Conservation (phyloP, 257 asterid genomes). For the Catharanthus roseus region DNA sequence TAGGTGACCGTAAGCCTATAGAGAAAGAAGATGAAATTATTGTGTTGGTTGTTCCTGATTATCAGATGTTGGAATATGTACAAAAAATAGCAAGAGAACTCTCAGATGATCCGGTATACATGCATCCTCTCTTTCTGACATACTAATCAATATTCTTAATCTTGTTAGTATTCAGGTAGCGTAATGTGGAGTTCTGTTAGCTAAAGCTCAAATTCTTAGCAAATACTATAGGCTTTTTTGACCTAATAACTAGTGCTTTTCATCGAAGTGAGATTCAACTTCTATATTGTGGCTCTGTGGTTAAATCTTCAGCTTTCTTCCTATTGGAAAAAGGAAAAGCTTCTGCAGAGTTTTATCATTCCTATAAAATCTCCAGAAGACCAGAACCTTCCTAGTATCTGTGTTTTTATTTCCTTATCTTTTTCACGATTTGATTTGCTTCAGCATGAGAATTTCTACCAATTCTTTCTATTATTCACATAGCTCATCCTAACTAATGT, state of each 20-base stretch:
- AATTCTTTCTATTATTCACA: background rate
- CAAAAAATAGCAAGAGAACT: slow-evolving; percentile 75
- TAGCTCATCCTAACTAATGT: too few species aligned
- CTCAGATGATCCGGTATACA: slow-evolving; percentile 76
- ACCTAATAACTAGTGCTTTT: background rate
- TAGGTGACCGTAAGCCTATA: slow-evolving; percentile 93
- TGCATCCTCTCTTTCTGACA: slow-evolving; percentile 11
- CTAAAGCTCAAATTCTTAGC: background rate
- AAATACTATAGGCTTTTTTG: too few species aligned
- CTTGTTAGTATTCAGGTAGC: background rate
- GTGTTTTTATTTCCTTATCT: background rate
- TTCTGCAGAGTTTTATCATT: background rate
- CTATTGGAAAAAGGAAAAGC: background rate
- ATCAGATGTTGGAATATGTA: slow-evolving; percentile 89
- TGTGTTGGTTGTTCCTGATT: slow-evolving; percentile 96
- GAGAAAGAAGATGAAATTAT: slow-evolving; percentile 68
- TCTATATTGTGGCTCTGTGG: background rate
- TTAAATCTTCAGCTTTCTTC: background rate
- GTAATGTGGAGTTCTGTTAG: background rate
- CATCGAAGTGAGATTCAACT: background rate
- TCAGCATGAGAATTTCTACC: background rate
- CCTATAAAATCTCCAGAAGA: background rate
- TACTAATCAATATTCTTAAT: background rate
- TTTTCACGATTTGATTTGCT: background rate
- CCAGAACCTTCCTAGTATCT: background rate